Base-by-base conservation (phyloP, 2,329 filamentous ascomycete genomes). In the Penicillium expansum region DNA sequence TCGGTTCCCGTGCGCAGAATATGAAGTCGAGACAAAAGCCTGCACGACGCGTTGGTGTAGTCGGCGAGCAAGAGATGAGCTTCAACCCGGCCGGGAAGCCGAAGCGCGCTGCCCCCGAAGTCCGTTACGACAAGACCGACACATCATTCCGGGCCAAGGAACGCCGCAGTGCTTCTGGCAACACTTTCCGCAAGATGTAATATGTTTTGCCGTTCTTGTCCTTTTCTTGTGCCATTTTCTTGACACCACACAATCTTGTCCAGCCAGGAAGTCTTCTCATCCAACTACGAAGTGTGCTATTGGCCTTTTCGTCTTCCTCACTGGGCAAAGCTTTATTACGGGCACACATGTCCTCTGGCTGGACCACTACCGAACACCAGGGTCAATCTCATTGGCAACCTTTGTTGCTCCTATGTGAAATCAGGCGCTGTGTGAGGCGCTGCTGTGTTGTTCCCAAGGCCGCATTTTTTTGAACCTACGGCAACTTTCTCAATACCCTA, bases 31-130 rank as follows among this genome's bases (percentile, higher is more conserved):
- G 67, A 38, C 65, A 71, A 27, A 70, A 69, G 33, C 69, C 72
- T 10, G 60, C 66, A 9, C 67, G 71, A 18, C 66, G 67, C 24
- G 65, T 66, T 47, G 70, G 68, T 32, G 75, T 74, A 1, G 77
- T 78, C 27, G 79, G 79, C 16, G 79, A 81, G 60, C 79, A 83
- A 64, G 81, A 86, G 62, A 79, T 88, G 57, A 84, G 83, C 0
- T 88, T 87, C 72, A 81, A 79, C 50, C 84, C 85, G 0, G 73
- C 76, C 44, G 71, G 71, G 57, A 80, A 80, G 66, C 74, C 65
- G 35, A 74, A 71, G 56, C 66, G 64, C 48, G 48, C 62, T 8
- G 67, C 63, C 61, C 61, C 65, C 5, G 62, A 60, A 24, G 61
- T 63, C 8, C 58, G 58, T 5, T 59, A 67, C 45, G 58, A 58